A percentile compares a stretch with the other conserved stretches of the same genome.
These are phyloP conservation scores for Dioscorea zingiberensis DNA, from an alignment of 106 monocot genomes.

Conservation along the genomic window DNA sequence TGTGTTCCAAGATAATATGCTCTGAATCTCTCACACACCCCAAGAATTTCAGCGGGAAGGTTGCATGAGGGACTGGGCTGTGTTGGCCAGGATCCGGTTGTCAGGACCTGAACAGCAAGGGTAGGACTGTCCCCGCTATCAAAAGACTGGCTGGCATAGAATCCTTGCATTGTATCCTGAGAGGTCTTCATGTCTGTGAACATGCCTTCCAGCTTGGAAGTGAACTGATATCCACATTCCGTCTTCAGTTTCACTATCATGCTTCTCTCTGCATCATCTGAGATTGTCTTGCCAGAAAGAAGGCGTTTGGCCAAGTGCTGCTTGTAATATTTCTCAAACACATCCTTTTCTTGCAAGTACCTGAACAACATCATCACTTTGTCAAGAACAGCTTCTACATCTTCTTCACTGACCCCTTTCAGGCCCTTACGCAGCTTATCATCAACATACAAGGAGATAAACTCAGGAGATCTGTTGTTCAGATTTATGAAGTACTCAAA, in stretches of 20 bases:
- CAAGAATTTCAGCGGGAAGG: slow-evolving; percentile 75
- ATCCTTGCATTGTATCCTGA: slow-evolving; percentile 73
- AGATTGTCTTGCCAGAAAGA: slow-evolving; percentile 63
- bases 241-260: slow-evolving; percentile 91
- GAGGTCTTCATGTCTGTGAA: slow-evolving; percentile 82
- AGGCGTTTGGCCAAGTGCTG: slow-evolving; percentile 79
- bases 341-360: slow-evolving; percentile 81
- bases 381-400: slow-evolving; percentile 60
- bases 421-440: slow-evolving; percentile 88
- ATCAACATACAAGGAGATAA: slow-evolving; percentile 87
- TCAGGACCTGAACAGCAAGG: slow-evolving; percentile 74
- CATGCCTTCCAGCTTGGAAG: slow-evolving; percentile 81
- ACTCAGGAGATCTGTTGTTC: slow-evolving; percentile 88
- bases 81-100: slow-evolving; percentile 92
- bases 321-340: slow-evolving; percentile 83
- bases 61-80: slow-evolving; percentile 65
- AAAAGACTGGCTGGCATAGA: slow-evolving; percentile 37
- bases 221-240: slow-evolving; percentile 88
- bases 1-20: slow-evolving; percentile 88
- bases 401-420: slow-evolving; percentile 67
- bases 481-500: slow-evolving; percentile 95
- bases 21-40: slow-evolving; percentile 68
- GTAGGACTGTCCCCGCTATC: slow-evolving; percentile 58
- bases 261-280: slow-evolving; percentile 78
- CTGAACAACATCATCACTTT: slow-evolving; percentile 95